These are phyloP conservation scores for Candida awuae DNA, from an alignment of 805 yeast genomes.

Conservation along the genomic window DNA sequence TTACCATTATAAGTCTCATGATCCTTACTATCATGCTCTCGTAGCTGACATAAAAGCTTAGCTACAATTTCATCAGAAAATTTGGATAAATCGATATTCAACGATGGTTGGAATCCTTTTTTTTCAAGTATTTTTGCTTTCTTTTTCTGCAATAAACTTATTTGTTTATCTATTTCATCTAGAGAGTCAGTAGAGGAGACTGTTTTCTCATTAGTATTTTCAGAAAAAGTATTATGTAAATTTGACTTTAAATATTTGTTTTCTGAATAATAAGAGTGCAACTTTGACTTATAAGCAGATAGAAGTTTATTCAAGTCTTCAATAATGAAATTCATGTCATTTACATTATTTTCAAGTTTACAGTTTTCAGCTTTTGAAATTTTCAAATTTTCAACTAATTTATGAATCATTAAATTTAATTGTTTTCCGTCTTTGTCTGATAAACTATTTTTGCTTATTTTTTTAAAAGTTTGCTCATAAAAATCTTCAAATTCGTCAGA, in stretches of 20 bases:
- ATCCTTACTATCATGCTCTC: conserved; percentile 1
- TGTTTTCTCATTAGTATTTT: background rate
- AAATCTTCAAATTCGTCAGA: conserved; percentile 6
- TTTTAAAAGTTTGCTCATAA: conserved; percentile 8
- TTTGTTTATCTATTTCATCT: conserved; percentile 9
- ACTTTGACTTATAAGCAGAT: conserved; percentile 12
- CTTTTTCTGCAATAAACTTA: conserved; percentile 6
- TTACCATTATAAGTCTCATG: background rate
- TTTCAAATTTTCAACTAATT: conserved; percentile 6
- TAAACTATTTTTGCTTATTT: conserved; percentile 6
- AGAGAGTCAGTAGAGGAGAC: conserved; percentile 6
- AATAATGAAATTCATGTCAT: conserved; percentile 22
- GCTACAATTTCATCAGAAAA: conserved; percentile 6
- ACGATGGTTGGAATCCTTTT: background rate
- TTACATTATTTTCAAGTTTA: conserved; percentile 2
- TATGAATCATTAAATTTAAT: conserved; percentile 8
- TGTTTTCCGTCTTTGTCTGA: conserved; percentile 11
- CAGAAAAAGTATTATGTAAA: background rate
- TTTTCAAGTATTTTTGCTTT: conserved; percentile 3
- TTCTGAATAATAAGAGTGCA: conserved; percentile 10
- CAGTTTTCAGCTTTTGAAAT: conserved; percentile 5
- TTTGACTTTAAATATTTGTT: conserved; percentile 9
- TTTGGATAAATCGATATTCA: conserved; percentile 4
- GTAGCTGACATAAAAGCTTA: conserved; percentile 3
- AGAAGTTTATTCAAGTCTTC: conserved; percentile 16